These are phyloP conservation scores for Sinapis alba DNA, from an alignment of 441 rosid species.

Conservation along the genomic window DNA sequence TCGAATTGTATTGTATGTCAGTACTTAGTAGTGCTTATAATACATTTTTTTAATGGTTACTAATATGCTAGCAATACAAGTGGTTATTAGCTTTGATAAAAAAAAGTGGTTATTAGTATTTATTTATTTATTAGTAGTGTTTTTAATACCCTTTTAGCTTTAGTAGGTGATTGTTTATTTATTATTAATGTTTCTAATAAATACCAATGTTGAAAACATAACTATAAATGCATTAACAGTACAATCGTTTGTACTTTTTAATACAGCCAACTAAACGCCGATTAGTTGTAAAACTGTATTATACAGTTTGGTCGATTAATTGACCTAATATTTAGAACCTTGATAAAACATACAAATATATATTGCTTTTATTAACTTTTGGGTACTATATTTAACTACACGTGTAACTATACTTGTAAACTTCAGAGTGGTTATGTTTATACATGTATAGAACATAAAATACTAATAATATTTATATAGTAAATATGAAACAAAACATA, in stretches of 20 bases:
- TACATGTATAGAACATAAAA: background rate
- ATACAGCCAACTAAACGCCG: background rate
- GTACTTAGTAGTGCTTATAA: background rate
- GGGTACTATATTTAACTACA: background rate
- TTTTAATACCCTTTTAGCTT: background rate
- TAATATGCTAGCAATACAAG: background rate
- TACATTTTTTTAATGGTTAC: background rate
- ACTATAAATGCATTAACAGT: background rate
- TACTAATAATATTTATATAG: background rate
- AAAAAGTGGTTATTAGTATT: background rate
- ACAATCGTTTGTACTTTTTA: background rate
- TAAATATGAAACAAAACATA: background rate
- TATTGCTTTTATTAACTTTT: background rate
- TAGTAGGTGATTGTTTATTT: background rate
- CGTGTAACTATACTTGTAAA: background rate
- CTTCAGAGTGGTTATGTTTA: background rate
- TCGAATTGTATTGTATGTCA: background rate
- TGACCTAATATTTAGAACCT: background rate
- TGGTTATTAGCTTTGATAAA: too few relatives aligned
- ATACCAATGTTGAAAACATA: background rate
- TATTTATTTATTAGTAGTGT: background rate
- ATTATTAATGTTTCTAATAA: background rate
- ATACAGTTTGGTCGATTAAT: background rate
- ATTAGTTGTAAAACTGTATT: background rate
- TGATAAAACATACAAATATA: background rate